Evolutionary conservation across 345 rosid genomes (phyloP).

Genomic region (Salix brachista): DNA sequence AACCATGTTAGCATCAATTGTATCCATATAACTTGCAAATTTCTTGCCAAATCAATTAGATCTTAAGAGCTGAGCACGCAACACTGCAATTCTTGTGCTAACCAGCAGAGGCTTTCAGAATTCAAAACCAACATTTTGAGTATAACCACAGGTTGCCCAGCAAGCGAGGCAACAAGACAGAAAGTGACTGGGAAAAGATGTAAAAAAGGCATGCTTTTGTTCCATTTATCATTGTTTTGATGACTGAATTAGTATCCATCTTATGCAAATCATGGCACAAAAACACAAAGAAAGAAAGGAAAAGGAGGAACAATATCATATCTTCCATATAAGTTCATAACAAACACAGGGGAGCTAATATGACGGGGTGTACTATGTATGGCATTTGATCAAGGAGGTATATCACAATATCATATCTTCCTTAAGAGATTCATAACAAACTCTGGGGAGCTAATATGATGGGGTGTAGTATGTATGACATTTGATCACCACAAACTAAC

Average conservation of each 20-base stretch:
- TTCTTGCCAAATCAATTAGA: too few species aligned
- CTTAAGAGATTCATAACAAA: neutral
- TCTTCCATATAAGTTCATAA: neutral
- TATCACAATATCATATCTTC: neutral
- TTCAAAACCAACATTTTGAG: neutral
- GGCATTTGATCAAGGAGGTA: neutral
- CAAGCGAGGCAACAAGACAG: neutral
- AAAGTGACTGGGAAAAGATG: neutral
- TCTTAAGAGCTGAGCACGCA: neutral
- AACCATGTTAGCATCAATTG: neutral
- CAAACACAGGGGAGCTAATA: neutral
- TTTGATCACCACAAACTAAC: constrained; percentile 34
- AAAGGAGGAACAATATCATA: neutral
- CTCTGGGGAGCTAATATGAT: neutral
- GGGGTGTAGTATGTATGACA: neutral
- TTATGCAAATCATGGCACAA: neutral
- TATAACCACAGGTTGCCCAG: neutral
- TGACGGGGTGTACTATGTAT: neutral
- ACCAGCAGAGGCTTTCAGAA: neutral
- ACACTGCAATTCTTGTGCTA: neutral
- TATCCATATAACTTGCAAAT: neutral
- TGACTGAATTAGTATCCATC: neutral
- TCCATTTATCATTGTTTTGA: neutral
- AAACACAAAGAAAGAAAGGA: neutral
- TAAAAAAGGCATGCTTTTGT: neutral